phyloP scores from a whole-genome alignment of 805 yeast genomes.

The Saturnispora halmiae region DNA sequence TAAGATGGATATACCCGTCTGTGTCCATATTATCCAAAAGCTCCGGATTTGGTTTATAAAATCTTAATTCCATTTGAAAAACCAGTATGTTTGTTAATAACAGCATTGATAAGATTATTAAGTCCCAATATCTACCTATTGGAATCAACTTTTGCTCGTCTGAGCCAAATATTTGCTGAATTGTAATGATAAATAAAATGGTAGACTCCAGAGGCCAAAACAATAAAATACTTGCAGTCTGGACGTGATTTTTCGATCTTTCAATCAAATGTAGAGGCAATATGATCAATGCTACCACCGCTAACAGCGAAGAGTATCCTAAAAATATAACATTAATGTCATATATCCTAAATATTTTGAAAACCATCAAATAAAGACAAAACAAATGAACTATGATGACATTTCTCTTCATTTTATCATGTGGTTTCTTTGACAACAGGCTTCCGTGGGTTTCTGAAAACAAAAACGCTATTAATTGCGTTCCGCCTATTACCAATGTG shows the following conservation, averaged over 20 bases:
- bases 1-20: conserved; percentile 21
- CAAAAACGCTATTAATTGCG: conserved; percentile 15
- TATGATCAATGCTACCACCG: conserved; percentile 21
- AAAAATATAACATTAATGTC: conserved; percentile 6
- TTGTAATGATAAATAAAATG: conserved; percentile 11
- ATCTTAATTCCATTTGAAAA: conserved; percentile 32
- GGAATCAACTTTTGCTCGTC: conserved; percentile 13
- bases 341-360: conserved; percentile 3
- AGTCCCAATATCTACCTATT: neutral
- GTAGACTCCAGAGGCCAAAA: conserved; percentile 32
- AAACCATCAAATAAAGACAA: conserved; percentile 8
- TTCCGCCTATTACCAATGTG: conserved; percentile 16
- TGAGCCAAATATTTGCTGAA: conserved; percentile 27
- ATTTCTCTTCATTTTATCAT: conserved; percentile 12
- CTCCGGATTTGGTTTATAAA: conserved; percentile 32
- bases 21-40: conserved; percentile 18
- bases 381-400: conserved; percentile 12
- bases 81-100: conserved; percentile 27
- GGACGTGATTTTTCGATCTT: conserved; percentile 30
- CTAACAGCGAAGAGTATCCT: conserved; percentile 12
- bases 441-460: conserved; percentile 13
- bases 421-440: conserved; percentile 2
- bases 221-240: conserved; percentile 31
- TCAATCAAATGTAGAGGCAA: conserved; percentile 39
- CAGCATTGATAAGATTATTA: conserved; percentile 23